Percentiles rank a stretch among this genome's conserved stretches.
These are phyloP conservation scores for Mangifera indica DNA, from an alignment of 345 rosid genomes.

Conservation along the genomic window DNA sequence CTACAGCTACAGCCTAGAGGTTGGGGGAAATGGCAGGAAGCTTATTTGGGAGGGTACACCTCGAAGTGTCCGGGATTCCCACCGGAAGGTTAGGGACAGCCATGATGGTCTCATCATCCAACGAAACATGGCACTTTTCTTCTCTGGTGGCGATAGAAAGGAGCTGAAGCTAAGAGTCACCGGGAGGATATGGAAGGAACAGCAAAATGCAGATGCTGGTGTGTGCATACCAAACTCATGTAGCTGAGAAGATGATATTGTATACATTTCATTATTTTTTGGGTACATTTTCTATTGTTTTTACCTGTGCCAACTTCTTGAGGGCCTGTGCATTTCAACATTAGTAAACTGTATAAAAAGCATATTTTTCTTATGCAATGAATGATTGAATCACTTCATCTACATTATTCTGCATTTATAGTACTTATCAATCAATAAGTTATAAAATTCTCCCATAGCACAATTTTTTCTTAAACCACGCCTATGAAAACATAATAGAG, in stretches of 20 bases:
- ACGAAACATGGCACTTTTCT: constrained; percentile 93
- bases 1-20: constrained; percentile 90
- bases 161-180: constrained; percentile 91
- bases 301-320: constrained; percentile 23
- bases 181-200: constrained; percentile 96
- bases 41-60: constrained; percentile 98
- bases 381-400: background rate
- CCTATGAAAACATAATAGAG: background rate
- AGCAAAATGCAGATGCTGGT: constrained; percentile 79
- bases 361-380: background rate
- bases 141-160: constrained; percentile 92
- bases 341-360: constrained; percentile 13
- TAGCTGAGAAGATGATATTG: constrained; percentile 41
- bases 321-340: constrained; percentile 16
- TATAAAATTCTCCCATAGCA: no score
- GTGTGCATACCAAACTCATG: constrained; percentile 76
- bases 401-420: no score
- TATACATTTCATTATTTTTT: constrained; percentile 19
- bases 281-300: constrained; percentile 16
- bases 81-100: constrained; percentile 91
- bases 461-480: no score
- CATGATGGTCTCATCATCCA: constrained; percentile 93
- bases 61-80: constrained; percentile 85
- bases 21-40: constrained; percentile 89
- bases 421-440: no score